A percentile compares a stretch with the other conserved stretches of the same genome.
phyloP scores from a whole-genome alignment of 768 basidiomycete genomes.

The Melanogaster broomeanus region DNA sequence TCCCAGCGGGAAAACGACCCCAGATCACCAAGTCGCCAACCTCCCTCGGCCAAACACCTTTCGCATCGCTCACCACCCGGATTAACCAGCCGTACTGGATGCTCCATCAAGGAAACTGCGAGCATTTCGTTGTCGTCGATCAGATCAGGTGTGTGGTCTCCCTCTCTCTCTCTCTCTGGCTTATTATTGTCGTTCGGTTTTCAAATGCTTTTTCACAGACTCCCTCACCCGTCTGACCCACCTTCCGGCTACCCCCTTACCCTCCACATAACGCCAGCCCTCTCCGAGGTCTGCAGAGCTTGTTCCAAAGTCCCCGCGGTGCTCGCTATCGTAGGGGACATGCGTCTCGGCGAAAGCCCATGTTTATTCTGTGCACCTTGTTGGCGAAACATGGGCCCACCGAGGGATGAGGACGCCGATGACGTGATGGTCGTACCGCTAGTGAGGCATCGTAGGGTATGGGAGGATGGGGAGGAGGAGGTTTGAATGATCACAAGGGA shows the following conservation, averaged over 20 bases:
- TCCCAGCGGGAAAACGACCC: slow-evolving; percentile 31
- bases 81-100: slow-evolving; percentile 82
- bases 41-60: slow-evolving; percentile 47
- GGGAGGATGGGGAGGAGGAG: slow-evolving; percentile 12
- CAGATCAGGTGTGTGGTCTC: slow-evolving; percentile 57
- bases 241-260: slow-evolving; percentile 65
- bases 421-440: slow-evolving; percentile 54
- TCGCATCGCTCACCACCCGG: slow-evolving; percentile 59
- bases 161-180: no score
- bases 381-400: slow-evolving; percentile 69
- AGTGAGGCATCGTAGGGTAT: slow-evolving; percentile 39
- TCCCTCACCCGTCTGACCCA: slow-evolving; percentile 59
- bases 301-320: slow-evolving; percentile 73
- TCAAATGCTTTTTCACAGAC: slow-evolving; percentile 40
- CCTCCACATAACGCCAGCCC: slow-evolving; percentile 60
- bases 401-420: slow-evolving; percentile 39
- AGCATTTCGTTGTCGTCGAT: slow-evolving; percentile 75
- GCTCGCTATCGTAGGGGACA: slow-evolving; percentile 67
- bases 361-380: slow-evolving; percentile 73
- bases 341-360: slow-evolving; percentile 76
- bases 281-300: slow-evolving; percentile 64
- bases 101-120: slow-evolving; percentile 79
- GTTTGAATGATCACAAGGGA: not conserved
- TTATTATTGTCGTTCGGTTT: not conserved
- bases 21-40: slow-evolving; percentile 40